These are phyloP conservation scores for Nemania sp. DNA, from an alignment of 2,329 filamentous ascomycete species.

Conservation along the genomic window DNA sequence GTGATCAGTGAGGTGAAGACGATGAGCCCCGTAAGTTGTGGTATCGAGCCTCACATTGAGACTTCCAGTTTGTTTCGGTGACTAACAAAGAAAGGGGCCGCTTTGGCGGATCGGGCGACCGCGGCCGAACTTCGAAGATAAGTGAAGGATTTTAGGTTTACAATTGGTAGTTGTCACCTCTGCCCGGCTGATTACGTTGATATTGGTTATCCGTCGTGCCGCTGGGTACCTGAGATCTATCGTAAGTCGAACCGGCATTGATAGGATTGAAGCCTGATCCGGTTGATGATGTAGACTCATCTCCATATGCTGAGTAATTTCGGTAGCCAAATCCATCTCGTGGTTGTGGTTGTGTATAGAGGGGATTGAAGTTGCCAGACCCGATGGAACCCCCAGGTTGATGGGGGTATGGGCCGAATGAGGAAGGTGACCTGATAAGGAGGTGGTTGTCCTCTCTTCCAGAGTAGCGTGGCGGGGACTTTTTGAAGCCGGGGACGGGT, in stretches of 20 bases:
- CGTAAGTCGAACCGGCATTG: slow-evolving; percentile 30
- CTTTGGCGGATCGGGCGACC: too few species aligned
- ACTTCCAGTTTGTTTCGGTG: too few species aligned
- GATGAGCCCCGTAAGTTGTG: too few species aligned
- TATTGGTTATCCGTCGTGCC: slow-evolving; percentile 26
- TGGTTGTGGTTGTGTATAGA: slow-evolving; percentile 40
- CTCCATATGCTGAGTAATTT: slow-evolving; percentile 35
- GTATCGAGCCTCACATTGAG: too few species aligned
- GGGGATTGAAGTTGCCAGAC: slow-evolving; percentile 39
- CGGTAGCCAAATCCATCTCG: slow-evolving; percentile 37
- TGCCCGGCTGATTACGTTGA: slow-evolving; percentile 24
- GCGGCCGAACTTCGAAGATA: too few species aligned
- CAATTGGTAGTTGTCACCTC: slow-evolving; percentile 26
- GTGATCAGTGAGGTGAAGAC: too few species aligned
- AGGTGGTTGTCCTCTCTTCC: slow-evolving; percentile 41
- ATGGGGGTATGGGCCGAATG: slow-evolving; percentile 37
- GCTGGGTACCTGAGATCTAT: slow-evolving; percentile 29
- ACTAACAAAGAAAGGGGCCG: too few species aligned
- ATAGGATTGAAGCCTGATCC: slow-evolving; percentile 36
- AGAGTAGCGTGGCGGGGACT: slow-evolving; percentile 30
- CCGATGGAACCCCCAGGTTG: slow-evolving; percentile 31
- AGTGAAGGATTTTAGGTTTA: too few species aligned
- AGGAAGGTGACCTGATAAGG: slow-evolving; percentile 30
- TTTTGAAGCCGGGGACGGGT: slow-evolving; percentile 35
- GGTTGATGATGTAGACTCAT: slow-evolving; percentile 31